phyloP scores from a whole-genome alignment of 2,329 filamentous ascomycete genomes.

The Fusarium decemcellulare region DNA sequence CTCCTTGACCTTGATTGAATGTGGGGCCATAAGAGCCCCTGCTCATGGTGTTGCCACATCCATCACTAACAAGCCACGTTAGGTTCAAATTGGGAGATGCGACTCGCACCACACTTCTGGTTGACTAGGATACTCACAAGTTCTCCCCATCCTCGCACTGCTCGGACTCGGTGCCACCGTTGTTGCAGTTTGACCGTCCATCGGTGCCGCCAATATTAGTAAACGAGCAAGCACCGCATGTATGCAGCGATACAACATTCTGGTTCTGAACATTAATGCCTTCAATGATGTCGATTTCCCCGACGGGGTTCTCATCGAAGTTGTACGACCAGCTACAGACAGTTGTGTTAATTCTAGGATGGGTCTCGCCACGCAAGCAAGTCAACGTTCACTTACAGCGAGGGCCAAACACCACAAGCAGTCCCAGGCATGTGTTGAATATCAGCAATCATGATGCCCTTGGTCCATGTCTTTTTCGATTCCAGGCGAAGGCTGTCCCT shows the following conservation, averaged over 20 bases:
- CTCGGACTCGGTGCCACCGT: conserved; percentile 47
- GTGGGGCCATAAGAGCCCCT: conserved; percentile 65
- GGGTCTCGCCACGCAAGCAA: too few species aligned
- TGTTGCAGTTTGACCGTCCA: conserved; percentile 60
- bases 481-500: conserved; percentile 74
- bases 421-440: conserved; percentile 38
- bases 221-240: conserved; percentile 62
- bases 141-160: conserved; percentile 37
- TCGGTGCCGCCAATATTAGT: conserved; percentile 61
- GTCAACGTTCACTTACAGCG: conserved; percentile 24
- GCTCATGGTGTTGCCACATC: conserved; percentile 24
- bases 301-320: conserved; percentile 48
- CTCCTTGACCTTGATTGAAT: conserved; percentile 76
- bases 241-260: conserved; percentile 76
- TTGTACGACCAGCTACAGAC: conserved; percentile 1
- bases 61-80: conserved; percentile 4
- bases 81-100: neutral
- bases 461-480: conserved; percentile 71
- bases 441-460: conserved; percentile 74
- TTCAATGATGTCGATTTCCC: conserved; percentile 83
- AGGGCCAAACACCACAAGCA: conserved; percentile 39
- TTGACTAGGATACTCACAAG: conserved; percentile 1
- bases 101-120: neutral
- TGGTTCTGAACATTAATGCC: conserved; percentile 72
- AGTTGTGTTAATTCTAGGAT: too few species aligned